Evolutionary conservation across 495 filamentous ascomycete species (phyloP).

Genomic region (Acidomyces sp.): DNA sequence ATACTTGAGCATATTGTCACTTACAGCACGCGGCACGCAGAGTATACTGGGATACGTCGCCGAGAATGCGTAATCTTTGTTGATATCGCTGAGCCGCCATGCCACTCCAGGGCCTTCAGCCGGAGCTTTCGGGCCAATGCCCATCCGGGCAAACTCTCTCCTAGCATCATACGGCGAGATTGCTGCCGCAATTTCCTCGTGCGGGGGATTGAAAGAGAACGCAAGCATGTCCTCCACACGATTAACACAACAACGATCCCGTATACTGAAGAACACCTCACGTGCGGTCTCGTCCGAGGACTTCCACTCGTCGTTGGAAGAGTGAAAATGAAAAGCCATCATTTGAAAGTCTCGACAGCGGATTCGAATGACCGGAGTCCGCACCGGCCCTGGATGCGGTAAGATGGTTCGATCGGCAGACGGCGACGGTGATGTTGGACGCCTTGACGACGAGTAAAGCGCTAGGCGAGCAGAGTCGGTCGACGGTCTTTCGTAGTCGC

Average conservation of each 20-base stretch:
- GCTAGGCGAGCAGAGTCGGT: constrained; percentile 14
- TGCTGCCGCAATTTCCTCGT: constrained; percentile 59
- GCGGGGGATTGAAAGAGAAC: constrained; percentile 65
- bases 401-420: neutral
- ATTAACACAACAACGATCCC: constrained; percentile 51
- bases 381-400: constrained; percentile 34
- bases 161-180: constrained; percentile 80
- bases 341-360: constrained; percentile 88
- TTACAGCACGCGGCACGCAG: constrained; percentile 73
- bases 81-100: constrained; percentile 88
- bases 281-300: constrained; percentile 81
- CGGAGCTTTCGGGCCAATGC: constrained; percentile 63
- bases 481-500: constrained; percentile 17
- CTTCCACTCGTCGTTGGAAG: constrained; percentile 43
- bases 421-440: constrained; percentile 47
- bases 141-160: constrained; percentile 68
- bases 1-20: constrained; percentile 92
- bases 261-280: constrained; percentile 46
- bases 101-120: constrained; percentile 42
- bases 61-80: constrained; percentile 52
- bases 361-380: constrained; percentile 69
- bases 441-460: constrained; percentile 15
- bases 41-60: constrained; percentile 87
- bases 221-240: constrained; percentile 84
- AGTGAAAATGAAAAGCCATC: constrained; percentile 71